Percentiles rank a stretch among this genome's conserved stretches.
Conservation (phyloP, 2,329 filamentous ascomycete genomes). For the Calonectria fujianensis region DNA sequence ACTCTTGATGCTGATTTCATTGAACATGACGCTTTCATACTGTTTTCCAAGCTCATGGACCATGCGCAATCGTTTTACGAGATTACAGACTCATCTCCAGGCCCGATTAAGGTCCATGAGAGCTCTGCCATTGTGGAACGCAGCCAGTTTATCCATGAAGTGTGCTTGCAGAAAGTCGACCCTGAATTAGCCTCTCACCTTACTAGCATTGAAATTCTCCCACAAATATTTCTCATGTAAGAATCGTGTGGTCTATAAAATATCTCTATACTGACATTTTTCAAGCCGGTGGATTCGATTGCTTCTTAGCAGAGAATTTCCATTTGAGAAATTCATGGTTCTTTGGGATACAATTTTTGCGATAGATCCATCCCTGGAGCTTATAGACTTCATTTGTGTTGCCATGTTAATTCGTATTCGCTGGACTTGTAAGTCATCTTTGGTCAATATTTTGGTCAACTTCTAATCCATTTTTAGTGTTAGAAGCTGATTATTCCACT, state of each 20-base stretch:
- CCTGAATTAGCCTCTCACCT: conserved; percentile 89
- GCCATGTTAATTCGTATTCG: conserved; percentile 94
- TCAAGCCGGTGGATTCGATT: conserved; percentile 93
- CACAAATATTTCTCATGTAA: conserved; percentile 96
- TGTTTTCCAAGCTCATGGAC: conserved; percentile 93
- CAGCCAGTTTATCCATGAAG: conserved; percentile 90
- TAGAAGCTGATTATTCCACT: conserved; percentile 90
- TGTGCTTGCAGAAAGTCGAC: conserved; percentile 85
- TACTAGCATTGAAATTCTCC: conserved; percentile 89
- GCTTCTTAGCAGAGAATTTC: conserved; percentile 94
- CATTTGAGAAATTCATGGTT: conserved; percentile 87
- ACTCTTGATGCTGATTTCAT: conserved; percentile 84
- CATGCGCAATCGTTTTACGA: conserved; percentile 92
- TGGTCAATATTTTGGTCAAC: background rate
- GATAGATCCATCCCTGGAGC: conserved; percentile 84
- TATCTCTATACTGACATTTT: conserved; percentile 30
- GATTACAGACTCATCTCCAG: conserved; percentile 61
- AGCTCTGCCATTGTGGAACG: conserved; percentile 83
- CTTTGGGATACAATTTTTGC: conserved; percentile 96
- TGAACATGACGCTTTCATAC: conserved; percentile 91
- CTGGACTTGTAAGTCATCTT: conserved; percentile 82
- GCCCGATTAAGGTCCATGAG: conserved; percentile 51
- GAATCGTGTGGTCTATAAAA: conserved; percentile 48
- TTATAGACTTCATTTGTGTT: conserved; percentile 94
- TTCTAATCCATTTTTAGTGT: conserved; percentile 71